These are phyloP conservation scores for Myxozyma neglecta DNA, from an alignment of 805 yeast genomes.

Conservation along the genomic window DNA sequence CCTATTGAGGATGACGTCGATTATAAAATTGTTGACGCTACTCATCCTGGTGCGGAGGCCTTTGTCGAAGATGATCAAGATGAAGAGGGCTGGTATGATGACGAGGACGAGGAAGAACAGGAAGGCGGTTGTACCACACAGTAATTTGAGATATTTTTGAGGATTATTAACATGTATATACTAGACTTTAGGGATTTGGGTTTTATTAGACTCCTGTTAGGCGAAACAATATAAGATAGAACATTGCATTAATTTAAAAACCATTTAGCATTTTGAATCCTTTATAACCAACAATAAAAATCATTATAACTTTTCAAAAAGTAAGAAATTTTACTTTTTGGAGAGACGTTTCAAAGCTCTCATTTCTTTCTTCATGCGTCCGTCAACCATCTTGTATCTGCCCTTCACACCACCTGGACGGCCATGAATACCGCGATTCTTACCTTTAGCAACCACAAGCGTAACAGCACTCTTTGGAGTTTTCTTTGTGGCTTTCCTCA, in stretches of 20 bases:
- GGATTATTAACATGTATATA: not conserved
- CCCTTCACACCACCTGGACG: slow-evolving; percentile 98
- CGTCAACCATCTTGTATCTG: slow-evolving; percentile 98
- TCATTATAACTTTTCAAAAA: not conserved
- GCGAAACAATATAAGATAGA: not conserved
- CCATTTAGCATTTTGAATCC: no score
- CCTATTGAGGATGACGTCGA: slow-evolving; percentile 18
- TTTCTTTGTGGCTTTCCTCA: slow-evolving; percentile 72
- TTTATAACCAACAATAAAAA: not conserved
- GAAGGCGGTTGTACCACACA: slow-evolving; percentile 1
- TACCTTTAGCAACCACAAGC: slow-evolving; percentile 82
- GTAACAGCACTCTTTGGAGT: slow-evolving; percentile 74
- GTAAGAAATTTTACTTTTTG: slow-evolving; percentile 43
- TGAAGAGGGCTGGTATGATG: not conserved
- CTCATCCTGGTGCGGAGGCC: not conserved
- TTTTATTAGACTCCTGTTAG: not conserved
- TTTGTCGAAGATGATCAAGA: not conserved
- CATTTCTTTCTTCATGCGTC: slow-evolving; percentile 95
- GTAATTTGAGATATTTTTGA: not conserved
- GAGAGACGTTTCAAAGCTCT: slow-evolving; percentile 87
- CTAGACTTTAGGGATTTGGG: not conserved
- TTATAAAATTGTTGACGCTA: not conserved
- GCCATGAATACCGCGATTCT: slow-evolving; percentile 82
- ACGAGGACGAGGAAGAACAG: not conserved
- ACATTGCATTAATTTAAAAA: not conserved